phyloP scores from a whole-genome alignment of 1,284 basidiomycete species.

The Naganishia cerealis region DNA sequence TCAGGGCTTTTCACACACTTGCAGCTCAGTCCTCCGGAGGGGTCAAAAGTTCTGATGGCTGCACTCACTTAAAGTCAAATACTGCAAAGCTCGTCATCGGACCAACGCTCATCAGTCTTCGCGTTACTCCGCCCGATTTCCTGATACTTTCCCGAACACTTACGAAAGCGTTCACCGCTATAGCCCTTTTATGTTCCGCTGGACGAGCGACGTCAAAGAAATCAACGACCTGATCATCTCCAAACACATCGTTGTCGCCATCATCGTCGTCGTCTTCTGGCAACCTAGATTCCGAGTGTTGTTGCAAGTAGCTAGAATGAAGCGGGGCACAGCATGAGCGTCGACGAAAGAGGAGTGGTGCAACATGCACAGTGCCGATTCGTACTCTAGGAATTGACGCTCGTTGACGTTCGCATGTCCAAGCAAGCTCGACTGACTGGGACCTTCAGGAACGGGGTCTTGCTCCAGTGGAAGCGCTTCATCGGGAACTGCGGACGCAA shows the following conservation, averaged over 20 bases:
- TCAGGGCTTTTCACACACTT: constrained; percentile 11
- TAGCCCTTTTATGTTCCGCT: constrained; percentile 3
- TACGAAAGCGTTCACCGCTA: constrained; percentile 31
- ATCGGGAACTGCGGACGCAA: constrained; percentile 4
- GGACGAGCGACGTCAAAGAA: constrained; percentile 32
- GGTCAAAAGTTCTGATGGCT: background rate
- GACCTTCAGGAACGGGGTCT: background rate
- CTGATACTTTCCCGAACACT: background rate
- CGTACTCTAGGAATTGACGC: constrained; percentile 29
- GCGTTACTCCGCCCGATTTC: background rate
- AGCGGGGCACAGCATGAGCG: background rate
- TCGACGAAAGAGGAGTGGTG: background rate
- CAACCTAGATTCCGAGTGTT: constrained; percentile 5
- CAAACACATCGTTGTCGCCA: constrained; percentile 26
- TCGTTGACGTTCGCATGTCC: constrained; percentile 25
- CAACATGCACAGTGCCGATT: background rate
- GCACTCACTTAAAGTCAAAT: constrained; percentile 13
- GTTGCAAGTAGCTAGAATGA: constrained; percentile 21
- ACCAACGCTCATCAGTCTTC: background rate
- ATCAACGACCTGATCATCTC: constrained; percentile 5
- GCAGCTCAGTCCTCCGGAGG: background rate
- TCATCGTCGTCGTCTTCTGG: constrained; percentile 13
- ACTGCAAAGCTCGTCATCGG: background rate
- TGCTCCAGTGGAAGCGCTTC: constrained; percentile 9
- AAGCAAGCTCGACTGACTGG: constrained; percentile 22